Percentiles rank a stretch among this genome's conserved stretches.
These are phyloP conservation scores for Chaetothyriales sp. DNA, from an alignment of 2,329 filamentous ascomycete genomes.

Conservation along the genomic window DNA sequence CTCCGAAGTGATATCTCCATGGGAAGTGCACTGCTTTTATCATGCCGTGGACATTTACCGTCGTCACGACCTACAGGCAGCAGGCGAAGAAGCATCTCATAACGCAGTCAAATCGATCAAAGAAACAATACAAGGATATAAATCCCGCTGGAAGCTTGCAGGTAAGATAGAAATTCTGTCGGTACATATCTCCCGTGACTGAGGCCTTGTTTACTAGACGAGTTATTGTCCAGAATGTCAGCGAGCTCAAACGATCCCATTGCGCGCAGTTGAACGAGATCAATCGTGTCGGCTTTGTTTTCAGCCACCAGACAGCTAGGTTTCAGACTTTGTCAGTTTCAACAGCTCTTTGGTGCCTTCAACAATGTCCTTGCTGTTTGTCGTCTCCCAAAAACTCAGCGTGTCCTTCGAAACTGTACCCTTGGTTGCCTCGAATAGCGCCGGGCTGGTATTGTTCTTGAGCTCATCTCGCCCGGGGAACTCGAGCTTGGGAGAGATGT, in stretches of 20 bases:
- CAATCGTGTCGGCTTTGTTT: background rate
- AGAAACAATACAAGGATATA: background rate
- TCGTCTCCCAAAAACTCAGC: background rate
- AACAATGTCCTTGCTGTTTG: background rate
- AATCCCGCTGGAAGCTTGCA: background rate
- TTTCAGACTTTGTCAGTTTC: background rate
- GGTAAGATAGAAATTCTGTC: background rate
- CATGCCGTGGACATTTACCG: background rate
- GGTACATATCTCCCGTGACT: background rate
- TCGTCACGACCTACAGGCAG: background rate
- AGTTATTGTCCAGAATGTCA: background rate
- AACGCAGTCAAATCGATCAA: background rate
- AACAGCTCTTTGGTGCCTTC: background rate
- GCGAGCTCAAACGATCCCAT: background rate
- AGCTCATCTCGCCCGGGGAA: background rate
- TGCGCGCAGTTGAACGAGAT: background rate
- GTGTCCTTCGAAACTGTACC: background rate
- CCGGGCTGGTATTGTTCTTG: constrained; percentile 1
- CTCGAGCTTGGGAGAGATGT: constrained; percentile 1
- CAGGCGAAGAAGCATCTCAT: background rate
- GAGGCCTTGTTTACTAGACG: background rate
- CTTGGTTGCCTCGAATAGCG: constrained; percentile 2
- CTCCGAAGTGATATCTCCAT: background rate
- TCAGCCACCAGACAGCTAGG: background rate
- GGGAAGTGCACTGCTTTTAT: background rate